Conservation (phyloP, 1,284 basidiomycete species). For the Boletellus deceptivus region DNA sequence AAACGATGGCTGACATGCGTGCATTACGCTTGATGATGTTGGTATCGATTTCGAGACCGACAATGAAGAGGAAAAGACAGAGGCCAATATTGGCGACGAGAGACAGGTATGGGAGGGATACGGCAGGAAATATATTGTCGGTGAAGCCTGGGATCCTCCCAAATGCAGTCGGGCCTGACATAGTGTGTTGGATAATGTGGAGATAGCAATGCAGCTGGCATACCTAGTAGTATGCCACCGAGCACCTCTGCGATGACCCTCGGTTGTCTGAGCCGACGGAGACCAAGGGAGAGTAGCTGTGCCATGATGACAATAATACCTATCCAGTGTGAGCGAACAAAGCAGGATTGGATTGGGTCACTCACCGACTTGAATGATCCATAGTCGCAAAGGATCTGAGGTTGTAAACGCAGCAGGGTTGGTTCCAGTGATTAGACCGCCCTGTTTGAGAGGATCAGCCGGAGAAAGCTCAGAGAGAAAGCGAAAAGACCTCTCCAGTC, state of each 20-base stretch:
- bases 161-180: slow-evolving; percentile 57
- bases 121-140: slow-evolving; percentile 69
- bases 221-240: slow-evolving; percentile 68
- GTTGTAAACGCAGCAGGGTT: slow-evolving; percentile 54
- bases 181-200: neutral
- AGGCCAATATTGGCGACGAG: slow-evolving; percentile 88
- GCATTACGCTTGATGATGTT: slow-evolving; percentile 77
- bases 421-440: slow-evolving; percentile 50
- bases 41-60: slow-evolving; percentile 87
- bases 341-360: neutral
- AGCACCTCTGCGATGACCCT: slow-evolving; percentile 76
- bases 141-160: slow-evolving; percentile 35
- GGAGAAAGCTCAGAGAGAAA: neutral
- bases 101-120: slow-evolving; percentile 70
- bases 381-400: slow-evolving; percentile 62
- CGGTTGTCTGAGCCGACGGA: slow-evolving; percentile 63
- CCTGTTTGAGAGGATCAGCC: slow-evolving; percentile 32
- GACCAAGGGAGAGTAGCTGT: slow-evolving; percentile 55
- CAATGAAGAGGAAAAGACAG: slow-evolving; percentile 85
- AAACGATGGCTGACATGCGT: slow-evolving; percentile 59
- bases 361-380: slow-evolving; percentile 68
- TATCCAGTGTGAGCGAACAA: slow-evolving; percentile 14
- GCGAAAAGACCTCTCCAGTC: slow-evolving; percentile 19
- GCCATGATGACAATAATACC: slow-evolving; percentile 65
- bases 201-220: neutral